phyloP scores from a whole-genome alignment of 768 basidiomycete genomes.

The Suillus placidus region DNA sequence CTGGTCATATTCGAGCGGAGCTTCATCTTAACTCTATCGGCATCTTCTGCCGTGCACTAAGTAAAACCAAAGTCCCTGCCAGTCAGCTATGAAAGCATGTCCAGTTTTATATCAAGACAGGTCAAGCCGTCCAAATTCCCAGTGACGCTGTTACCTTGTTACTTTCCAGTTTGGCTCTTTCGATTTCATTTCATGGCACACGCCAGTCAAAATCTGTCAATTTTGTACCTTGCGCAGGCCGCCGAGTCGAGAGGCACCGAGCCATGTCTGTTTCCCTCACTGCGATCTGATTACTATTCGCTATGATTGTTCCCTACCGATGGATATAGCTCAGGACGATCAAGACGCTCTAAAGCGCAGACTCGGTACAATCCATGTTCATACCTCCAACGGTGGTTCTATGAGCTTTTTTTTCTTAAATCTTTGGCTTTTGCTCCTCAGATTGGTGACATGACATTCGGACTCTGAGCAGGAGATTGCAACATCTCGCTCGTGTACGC shows the following conservation, averaged over 20 bases:
- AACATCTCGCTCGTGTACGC: not conserved
- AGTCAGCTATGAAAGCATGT: not conserved
- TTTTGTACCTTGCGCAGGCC: not conserved
- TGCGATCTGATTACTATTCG: not conserved
- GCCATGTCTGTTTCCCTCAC: not conserved
- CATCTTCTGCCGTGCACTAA: conserved; percentile 23
- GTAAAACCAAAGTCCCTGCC: not conserved
- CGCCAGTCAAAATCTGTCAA: no score
- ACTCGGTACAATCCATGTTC: not conserved
- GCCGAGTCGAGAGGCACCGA: not conserved
- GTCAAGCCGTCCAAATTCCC: not conserved
- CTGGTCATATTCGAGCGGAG: conserved; percentile 28
- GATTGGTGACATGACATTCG: not conserved
- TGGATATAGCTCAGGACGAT: not conserved
- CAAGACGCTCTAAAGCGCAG: not conserved
- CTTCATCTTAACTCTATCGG: conserved; percentile 23
- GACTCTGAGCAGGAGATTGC: not conserved
- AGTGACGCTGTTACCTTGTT: conserved; percentile 7
- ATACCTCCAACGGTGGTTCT: not conserved
- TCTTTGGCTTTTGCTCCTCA: not conserved
- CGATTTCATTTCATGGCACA: not conserved
- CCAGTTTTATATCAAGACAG: conserved; percentile 2
- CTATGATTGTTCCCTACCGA: not conserved
- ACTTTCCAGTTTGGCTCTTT: conserved; percentile 1
- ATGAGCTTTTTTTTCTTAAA: no score